phyloP scores from a whole-genome alignment of 2,329 filamentous ascomycete genomes.

The Colletotrichum coccodes region DNA sequence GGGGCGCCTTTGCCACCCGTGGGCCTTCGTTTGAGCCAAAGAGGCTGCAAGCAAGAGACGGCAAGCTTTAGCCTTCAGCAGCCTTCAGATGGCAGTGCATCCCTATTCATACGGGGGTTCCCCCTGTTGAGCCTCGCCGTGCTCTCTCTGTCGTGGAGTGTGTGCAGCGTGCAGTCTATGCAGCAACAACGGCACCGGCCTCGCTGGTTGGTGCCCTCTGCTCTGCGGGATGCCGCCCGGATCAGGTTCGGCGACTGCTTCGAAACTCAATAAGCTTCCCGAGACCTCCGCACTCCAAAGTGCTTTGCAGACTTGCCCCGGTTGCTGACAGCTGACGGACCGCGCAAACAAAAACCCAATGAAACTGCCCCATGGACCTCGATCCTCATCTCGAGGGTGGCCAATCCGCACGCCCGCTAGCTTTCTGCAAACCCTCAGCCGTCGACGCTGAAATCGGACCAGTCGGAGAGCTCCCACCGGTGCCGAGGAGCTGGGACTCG shows the following conservation, averaged over 20 bases:
- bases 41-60: background rate
- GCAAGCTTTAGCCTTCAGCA: background rate
- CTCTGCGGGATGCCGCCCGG: background rate
- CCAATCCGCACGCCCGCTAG: too few species aligned
- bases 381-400: too few species aligned
- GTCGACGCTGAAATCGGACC: too few species aligned
- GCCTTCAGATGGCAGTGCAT: background rate
- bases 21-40: background rate
- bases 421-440: too few species aligned
- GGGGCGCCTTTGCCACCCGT: background rate
- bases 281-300: background rate
- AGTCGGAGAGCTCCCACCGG: too few species aligned
- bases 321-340: too few species aligned
- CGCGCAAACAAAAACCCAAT: too few species aligned
- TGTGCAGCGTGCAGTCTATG: too few species aligned
- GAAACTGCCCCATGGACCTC: too few species aligned
- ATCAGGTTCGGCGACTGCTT: background rate
- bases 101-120: background rate
- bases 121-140: background rate
- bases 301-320: too few species aligned
- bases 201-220: background rate
- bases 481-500: too few species aligned
- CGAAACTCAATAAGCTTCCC: background rate
- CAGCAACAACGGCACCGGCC: background rate
- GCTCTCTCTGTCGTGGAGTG: too few species aligned